A percentile compares a stretch with the other conserved stretches of the same genome.
These are phyloP conservation scores for Aspergillus sp. DNA, from an alignment of 2,329 filamentous ascomycete genomes.

Conservation along the genomic window DNA sequence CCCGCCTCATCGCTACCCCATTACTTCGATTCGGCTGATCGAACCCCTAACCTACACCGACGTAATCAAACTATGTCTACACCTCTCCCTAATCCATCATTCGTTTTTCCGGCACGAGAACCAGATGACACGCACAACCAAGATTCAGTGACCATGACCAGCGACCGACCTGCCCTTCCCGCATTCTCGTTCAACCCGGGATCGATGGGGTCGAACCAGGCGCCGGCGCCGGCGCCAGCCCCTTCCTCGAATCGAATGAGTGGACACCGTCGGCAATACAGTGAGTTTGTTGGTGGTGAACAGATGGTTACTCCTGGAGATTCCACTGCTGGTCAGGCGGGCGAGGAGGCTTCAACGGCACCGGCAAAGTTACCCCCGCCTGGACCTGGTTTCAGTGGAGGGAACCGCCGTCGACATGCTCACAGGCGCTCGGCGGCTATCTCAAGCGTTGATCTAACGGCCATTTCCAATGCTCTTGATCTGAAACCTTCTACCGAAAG, in stretches of 20 bases:
- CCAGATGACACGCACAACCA: slow-evolving; percentile 24
- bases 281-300: slow-evolving; percentile 78
- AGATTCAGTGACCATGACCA: slow-evolving; percentile 53
- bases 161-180: slow-evolving; percentile 32
- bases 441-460: slow-evolving; percentile 75
- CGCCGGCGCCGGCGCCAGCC: slow-evolving; percentile 57
- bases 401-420: slow-evolving; percentile 65
- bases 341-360: slow-evolving; percentile 22
- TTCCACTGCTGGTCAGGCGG: slow-evolving; percentile 53
- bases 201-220: slow-evolving; percentile 41
- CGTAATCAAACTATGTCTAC: slow-evolving; percentile 29
- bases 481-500: slow-evolving; percentile 55
- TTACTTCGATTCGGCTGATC: slow-evolving; percentile 26
- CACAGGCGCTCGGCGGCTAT: slow-evolving; percentile 81
- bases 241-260: slow-evolving; percentile 53
- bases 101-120: slow-evolving; percentile 59
- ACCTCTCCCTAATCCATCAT: slow-evolving; percentile 60
- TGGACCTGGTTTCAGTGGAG: slow-evolving; percentile 41
- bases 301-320: slow-evolving; percentile 57
- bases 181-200: slow-evolving; percentile 41
- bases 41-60: slow-evolving; percentile 22
- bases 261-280: slow-evolving; percentile 74
- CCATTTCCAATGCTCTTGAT: slow-evolving; percentile 49
- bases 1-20: slow-evolving; percentile 26
- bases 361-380: slow-evolving; percentile 28